Conservation (phyloP, 192 early-diverging fungal genomes). For the Coemansia sp. region DNA sequence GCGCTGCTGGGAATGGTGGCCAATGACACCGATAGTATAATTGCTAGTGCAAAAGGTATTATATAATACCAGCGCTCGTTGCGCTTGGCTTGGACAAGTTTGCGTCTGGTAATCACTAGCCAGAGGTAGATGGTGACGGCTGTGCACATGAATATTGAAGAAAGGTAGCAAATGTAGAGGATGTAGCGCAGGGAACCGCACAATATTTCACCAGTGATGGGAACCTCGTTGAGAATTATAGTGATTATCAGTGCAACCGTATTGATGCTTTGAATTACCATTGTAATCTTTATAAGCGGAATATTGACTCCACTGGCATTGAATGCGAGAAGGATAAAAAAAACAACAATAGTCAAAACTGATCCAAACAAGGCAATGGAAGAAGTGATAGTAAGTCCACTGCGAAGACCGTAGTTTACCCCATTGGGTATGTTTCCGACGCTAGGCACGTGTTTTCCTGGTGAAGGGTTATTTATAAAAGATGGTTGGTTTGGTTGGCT, state of each 20-base stretch:
- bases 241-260: slow-evolving; percentile 37
- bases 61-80: slow-evolving; percentile 55
- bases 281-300: slow-evolving; percentile 47
- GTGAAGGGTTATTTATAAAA: neutral
- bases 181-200: slow-evolving; percentile 47
- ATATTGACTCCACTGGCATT: slow-evolving; percentile 41
- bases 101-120: slow-evolving; percentile 49
- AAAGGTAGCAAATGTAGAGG: slow-evolving; percentile 43
- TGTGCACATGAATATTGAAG: slow-evolving; percentile 52
- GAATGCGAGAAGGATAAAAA: slow-evolving; percentile 35
- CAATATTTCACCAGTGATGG: slow-evolving; percentile 17
- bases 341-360: slow-evolving; percentile 22
- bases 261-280: slow-evolving; percentile 45
- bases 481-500: neutral
- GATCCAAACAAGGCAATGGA: slow-evolving; percentile 36
- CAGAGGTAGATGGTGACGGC: slow-evolving; percentile 47
- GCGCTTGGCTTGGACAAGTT: slow-evolving; percentile 29
- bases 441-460: neutral
- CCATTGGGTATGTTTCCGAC: neutral
- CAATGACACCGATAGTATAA: slow-evolving; percentile 25
- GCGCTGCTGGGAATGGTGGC: slow-evolving; percentile 41
- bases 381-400: slow-evolving; percentile 15
- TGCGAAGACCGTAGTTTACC: neutral
- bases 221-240: slow-evolving; percentile 25
- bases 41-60: slow-evolving; percentile 32